Evolutionary conservation across 371 early-diverging fungal species (phyloP), one percentile per base, ranked within the genome.

Genomic region (Rhizopus arrhizus): DNA sequence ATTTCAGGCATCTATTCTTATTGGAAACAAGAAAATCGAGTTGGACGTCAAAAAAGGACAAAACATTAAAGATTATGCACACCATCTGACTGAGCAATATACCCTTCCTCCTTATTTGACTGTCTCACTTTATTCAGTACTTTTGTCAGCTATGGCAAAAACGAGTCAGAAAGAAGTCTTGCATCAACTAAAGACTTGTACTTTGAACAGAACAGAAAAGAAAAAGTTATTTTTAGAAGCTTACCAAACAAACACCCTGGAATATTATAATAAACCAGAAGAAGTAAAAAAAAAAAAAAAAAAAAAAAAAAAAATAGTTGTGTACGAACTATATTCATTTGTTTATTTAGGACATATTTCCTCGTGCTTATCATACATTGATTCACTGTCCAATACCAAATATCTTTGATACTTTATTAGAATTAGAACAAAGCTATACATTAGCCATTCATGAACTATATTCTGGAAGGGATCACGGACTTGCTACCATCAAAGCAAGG

Each of bases 281-380:
- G 79, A 82, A 63, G 82, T 80, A 66, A 54, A 46, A 9, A 49
- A 11, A 42, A 46, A n/a, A 12, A n/a, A 66, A 54, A 46, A 9
- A 49, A 11, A 42, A 46, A n/a, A 22, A 22, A 22, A 22, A 2
- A 22, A 0, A 22, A 2, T 22, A 22, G 22, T 28, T 15, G 3
- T 6, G 12, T 40, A 31, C 5, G 11, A 38, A n/a, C 7, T 35
- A 22, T 9, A 15, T 38, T 50, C n/a, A 5, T 47, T 40, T 31
- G 48, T 29, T 38, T 56, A 53, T 28, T 45, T 57, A 86, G 86
- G 85, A 86, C 56, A 72, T 81, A 42, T 91, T 89, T 66, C 85
- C 89, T 38, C 83, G 85, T 62, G 91, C 91, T 3, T 89, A 86
- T 68, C 81, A 88, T 50, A 84, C 89, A 3, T 66, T 91, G 15